Percentiles rank a stretch among this genome's conserved stretches.
Evolutionary conservation across 2,329 filamentous ascomycete species (phyloP).

Genomic region (Tolypocladium amazonense): DNA sequence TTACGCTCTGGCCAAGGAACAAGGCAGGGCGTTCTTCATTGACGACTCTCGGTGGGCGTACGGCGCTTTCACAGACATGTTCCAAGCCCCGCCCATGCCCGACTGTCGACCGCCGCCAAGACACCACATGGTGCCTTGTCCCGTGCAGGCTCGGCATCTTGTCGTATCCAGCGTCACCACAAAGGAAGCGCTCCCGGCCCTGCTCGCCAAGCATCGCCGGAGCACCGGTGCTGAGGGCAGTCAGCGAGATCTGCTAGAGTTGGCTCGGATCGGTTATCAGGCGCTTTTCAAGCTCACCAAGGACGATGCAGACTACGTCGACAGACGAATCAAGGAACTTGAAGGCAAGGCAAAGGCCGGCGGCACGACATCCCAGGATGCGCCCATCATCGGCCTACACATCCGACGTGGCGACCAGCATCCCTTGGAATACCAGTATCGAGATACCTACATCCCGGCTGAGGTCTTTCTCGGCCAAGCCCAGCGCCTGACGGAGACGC

Average conservation of each 20-base stretch:
- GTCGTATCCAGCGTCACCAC: conserved; percentile 62
- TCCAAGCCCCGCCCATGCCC: conserved; percentile 54
- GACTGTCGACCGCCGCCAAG: conserved; percentile 61
- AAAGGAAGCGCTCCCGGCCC: conserved; percentile 51
- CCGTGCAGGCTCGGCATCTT: conserved; percentile 63
- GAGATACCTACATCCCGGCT: conserved; percentile 66
- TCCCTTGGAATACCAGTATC: conserved; percentile 67
- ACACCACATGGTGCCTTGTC: conserved; percentile 70
- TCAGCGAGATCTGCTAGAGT: conserved; percentile 49
- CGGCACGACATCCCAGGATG: conserved; percentile 25
- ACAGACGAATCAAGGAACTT: conserved; percentile 46
- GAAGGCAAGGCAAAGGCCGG: conserved; percentile 31
- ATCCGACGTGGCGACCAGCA: conserved; percentile 72
- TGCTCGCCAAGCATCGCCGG: conserved; percentile 22
- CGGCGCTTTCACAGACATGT: conserved; percentile 63
- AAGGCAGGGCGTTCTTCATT: conserved; percentile 70
- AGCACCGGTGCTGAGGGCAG: conserved; percentile 11
- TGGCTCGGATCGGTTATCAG: conserved; percentile 61
- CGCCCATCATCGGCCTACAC: conserved; percentile 55
- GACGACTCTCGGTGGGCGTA: conserved; percentile 80
- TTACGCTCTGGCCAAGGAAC: conserved; percentile 66
- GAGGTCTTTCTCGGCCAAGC: conserved; percentile 55
- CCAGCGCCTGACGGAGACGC: conserved; percentile 39
- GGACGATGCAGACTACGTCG: conserved; percentile 56
- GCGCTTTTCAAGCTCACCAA: conserved; percentile 59